Conservation (phyloP, 2,329 filamentous ascomycete genomes). For the Diatrype stigma region DNA sequence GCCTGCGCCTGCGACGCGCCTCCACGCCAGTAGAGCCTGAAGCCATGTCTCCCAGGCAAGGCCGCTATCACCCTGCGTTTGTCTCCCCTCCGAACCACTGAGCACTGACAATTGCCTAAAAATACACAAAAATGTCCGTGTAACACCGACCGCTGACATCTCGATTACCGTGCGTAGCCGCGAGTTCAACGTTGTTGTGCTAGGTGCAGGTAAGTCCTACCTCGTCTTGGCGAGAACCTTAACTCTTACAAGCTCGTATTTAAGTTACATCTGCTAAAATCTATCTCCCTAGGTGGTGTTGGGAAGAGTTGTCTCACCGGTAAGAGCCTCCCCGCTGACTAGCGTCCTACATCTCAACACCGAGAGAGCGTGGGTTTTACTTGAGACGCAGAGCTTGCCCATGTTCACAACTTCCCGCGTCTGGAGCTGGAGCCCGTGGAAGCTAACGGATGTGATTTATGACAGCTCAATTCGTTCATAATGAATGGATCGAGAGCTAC, state of each 20-base stretch:
- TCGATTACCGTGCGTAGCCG: constrained; percentile 44
- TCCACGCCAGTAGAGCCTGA: background rate
- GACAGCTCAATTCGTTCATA: constrained; percentile 85
- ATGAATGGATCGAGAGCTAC: constrained; percentile 89
- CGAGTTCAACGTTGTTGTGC: constrained; percentile 78
- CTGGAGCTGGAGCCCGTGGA: background rate
- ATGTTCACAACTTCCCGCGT: background rate
- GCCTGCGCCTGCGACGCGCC: background rate
- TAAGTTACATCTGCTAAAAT: constrained; percentile 16
- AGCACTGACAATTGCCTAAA: background rate
- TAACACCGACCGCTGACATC: constrained; percentile 19
- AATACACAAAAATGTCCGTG: constrained; percentile 1
- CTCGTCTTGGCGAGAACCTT: background rate
- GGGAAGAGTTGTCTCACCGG: constrained; percentile 91
- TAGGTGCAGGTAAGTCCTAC: constrained; percentile 64
- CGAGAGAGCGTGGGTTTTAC: constrained; percentile 2
- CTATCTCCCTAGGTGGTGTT: constrained; percentile 63
- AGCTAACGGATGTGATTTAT: constrained; percentile 16
- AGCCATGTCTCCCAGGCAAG: constrained; percentile 25
- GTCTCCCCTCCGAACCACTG: constrained; percentile 15
- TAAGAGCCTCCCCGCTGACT: constrained; percentile 41
- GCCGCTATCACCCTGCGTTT: constrained; percentile 27
- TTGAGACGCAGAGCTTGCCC: background rate
- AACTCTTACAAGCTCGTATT: constrained; percentile 1
- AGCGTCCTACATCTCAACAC: constrained; percentile 3